Evolutionary conservation across 2,329 filamentous ascomycete species (phyloP), one percentile per base, ranked within the genome.

Genomic region (Orbilia oligospora): DNA sequence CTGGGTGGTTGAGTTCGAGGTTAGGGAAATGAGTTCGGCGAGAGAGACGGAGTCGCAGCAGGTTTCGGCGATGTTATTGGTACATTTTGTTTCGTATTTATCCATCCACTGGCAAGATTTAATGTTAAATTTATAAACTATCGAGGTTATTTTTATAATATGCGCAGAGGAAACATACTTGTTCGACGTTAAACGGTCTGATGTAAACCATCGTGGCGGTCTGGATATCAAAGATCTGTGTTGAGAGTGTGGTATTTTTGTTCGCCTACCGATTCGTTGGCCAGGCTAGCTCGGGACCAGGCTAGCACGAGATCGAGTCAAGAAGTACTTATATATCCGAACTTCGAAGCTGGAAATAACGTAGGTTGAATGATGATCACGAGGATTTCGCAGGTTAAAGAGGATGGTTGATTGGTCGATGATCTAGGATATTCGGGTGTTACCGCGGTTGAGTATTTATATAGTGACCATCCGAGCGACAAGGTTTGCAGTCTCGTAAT

Each of bases 41-140:
- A 95, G 85, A 0, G 92, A 94, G 22, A 95, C 86, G 2, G 91
- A 93, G 1, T 91, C 89, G 71, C 89, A 91, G 83, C 92, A 95
- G 0, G 92, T 95, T 84, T 95, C 92, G 72, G 92, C 91, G 61
- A 95, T 88, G 83, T 97, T 94, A 83, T 90, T 83, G 1, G 88
- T 87, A 4, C 86, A 86, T 0, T 87, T 89, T 8, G 81, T 86
- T 83, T 90, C 88, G 80, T 89, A 89, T 69, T 86, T 84, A 83
- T 90, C 88, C 88, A 91, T 90, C 89, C 89, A 91, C 84, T 89
- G 84, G 18, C 22, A 58, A 27, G 58, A 55, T n/a, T n/a, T 64
- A 18, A 9, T 51, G 38, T 65, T 46, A 55, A n/a, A n/a, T n/a
- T n/a, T n/a, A n/a, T n/a, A n/a, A 49, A n/a, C n/a, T 9, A 6